Base-by-base conservation (phyloP, 192 early-diverging fungal genomes). In the Linnemannia hyalina region DNA sequence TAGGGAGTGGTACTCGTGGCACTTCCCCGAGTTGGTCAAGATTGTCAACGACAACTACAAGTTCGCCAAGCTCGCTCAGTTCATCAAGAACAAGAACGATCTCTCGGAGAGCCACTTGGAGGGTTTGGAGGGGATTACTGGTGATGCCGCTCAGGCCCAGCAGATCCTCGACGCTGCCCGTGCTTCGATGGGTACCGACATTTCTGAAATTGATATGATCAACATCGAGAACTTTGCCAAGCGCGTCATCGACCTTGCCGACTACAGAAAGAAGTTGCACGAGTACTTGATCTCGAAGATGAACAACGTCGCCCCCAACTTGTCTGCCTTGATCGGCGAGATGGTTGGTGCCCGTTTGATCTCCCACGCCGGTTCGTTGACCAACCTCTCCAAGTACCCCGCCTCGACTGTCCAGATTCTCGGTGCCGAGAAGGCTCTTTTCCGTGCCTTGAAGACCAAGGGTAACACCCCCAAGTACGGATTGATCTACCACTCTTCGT, bases 1-100 rank as follows among this genome's bases (percentile, higher is more conserved):
- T 72, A 96, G 97, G 81, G 99, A 99, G 91, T 99, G 99, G 99
- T 99, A 99, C 90, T 96, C 95, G 75, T 99, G 98, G 98, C 99
- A 99, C 89, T 99, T 99, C 93, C 99, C 99, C 40, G 98, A 99
- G 92, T 90, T 99, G 74, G 94, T 97, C 87, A 98, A 98, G 91
- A 97, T 99, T 82, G 94, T 98, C 80, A 92, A 90, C 80, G 98
- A 99, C 92, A 98, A 98, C 89, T 93, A 93, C 86, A 92, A 94
- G 82, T 99, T 95, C 83, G 98, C 99, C 78, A 94, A 94, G 76
- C 94, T 99, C 74, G 95, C 93, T 77, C 95, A 96, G 91, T 88
- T 95, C 36, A 90, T 99, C 88, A 93, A 95, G 89, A 98, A 99
- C 94, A 99, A 99, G 91, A 88, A 90, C 70, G 92, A 96, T 63